These are phyloP conservation scores for Aureococcus anophagefferens DNA, from an alignment of 108 stramenopile genomes.

Conservation along the genomic window DNA sequence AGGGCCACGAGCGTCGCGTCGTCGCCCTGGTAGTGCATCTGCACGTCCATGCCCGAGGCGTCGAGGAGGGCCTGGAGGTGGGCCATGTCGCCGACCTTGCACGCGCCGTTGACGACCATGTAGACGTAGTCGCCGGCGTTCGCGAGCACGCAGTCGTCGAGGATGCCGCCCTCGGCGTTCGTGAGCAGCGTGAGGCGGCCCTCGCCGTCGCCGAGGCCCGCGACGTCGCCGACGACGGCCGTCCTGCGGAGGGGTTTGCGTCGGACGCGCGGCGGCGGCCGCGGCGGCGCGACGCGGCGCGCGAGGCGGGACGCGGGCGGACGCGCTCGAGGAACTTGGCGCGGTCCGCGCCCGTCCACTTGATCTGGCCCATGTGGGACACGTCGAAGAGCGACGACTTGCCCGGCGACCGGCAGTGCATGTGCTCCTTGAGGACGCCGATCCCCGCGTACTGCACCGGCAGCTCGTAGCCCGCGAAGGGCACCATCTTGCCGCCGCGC, in stretches of 20 bases:
- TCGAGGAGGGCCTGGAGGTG: constrained; percentile 39
- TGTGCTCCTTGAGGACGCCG: constrained; percentile 90
- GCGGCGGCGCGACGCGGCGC: no score
- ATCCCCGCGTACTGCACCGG: constrained; percentile 87
- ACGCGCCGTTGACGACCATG: constrained; percentile 98
- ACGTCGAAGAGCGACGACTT: constrained; percentile 89
- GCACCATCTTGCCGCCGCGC: constrained; percentile 92
- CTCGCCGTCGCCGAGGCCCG: constrained; percentile 49
- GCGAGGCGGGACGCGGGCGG: no score
- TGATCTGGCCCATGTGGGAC: constrained; percentile 96
- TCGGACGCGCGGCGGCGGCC: constrained; percentile 73
- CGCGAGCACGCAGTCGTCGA: constrained; percentile 95
- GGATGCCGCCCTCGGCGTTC: constrained; percentile 83
- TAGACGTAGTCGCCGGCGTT: constrained; percentile 75
- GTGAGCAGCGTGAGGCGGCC: constrained; percentile 78
- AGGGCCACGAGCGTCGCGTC: constrained; percentile 81
- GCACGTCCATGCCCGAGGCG: constrained; percentile 4
- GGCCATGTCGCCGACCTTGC: constrained; percentile 87
- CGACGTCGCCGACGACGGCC: constrained; percentile 84
- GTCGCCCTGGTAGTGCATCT: constrained; percentile 36
- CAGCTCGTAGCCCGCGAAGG: constrained; percentile 95
- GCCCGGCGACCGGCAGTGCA: constrained; percentile 71
- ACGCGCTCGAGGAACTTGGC: constrained; percentile 10
- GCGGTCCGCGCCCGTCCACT: constrained; percentile 18
- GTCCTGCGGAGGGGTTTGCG: no score